Evolutionary conservation across 225 moss, liverwort and hornwort genomes (phyloP), one percentile per base, ranked within the genome.

Genomic region (Lunularia cruciata): DNA sequence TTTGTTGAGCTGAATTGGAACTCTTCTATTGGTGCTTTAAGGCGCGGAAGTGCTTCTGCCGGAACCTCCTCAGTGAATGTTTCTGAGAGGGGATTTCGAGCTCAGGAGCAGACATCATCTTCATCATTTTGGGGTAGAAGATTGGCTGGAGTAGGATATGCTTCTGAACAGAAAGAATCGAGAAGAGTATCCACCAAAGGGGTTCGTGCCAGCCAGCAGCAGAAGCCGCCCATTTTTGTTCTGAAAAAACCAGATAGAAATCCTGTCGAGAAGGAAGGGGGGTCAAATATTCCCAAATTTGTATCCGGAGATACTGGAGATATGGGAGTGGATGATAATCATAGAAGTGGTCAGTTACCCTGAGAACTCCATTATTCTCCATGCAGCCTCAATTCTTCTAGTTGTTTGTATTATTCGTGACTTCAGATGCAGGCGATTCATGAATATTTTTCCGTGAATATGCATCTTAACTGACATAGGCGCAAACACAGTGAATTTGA

Each of bases 191-290:
- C 33, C 33, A 47, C 47, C n/a, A 22, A 6, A 34, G 51, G 67
- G 33, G 47, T 25, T 20, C 67, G 59, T 12, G 76, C 72, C 27
- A 70, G 34, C 53, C 26, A 43, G 23, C 39, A 43, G 32, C 68
- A 66, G 2, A 82, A 82, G 47, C 71, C 77, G 37, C 77, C 77
- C 9, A 45, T 82, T 22, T 82, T 82, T 34, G 77, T 77, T 36
- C 18, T 82, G 64, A 74, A 77, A 77, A 82, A 77, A 60, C 82
- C 82, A 2, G 59, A 77, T 18, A 67, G 81, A 32, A 63, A 4
- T 54, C 47, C 36, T 0, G 18, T 31, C 23, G 53, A 35, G 33
- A 53, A 54, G 12, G 70, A 57, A 53, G 25, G 56, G 30, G 30
- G 51, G 3, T 54, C 20, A 8, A 73, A 58, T 16, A 45, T 23